Conservation (phyloP, 305 asterid genomes). For the Solanum aculeatissimum region DNA sequence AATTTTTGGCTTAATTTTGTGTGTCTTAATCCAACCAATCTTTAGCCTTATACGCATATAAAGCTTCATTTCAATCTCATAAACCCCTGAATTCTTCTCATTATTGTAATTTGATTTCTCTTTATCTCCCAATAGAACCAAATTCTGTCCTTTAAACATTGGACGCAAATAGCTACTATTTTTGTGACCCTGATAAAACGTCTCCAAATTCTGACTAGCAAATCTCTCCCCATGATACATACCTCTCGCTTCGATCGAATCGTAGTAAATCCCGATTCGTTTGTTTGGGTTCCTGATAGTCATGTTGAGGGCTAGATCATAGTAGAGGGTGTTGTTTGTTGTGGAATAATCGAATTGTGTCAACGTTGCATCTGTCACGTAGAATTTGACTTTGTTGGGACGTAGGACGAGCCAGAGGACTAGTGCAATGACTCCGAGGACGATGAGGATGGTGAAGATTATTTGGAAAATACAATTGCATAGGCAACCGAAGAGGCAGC, state of each 20-base stretch:
- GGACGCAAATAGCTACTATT: conserved; percentile 5
- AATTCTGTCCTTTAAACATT: conserved; percentile 1
- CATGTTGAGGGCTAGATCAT: conserved; percentile 18
- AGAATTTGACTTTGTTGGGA: conserved; percentile 10
- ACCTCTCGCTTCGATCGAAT: conserved; percentile 12
- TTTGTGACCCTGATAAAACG: conserved; percentile 21
- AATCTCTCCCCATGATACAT: conserved; percentile 11
- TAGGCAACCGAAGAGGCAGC: conserved; percentile 12
- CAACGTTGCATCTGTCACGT: conserved; percentile 7
- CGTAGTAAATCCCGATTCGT: conserved; percentile 28
- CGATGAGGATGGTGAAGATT: conserved; percentile 10
- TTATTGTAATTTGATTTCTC: background rate
- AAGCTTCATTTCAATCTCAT: conserved; percentile 17
- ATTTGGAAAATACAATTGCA: conserved; percentile 13
- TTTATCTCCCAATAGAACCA: conserved; percentile 1
- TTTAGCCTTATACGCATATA: conserved; percentile 16
- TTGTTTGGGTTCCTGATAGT: conserved; percentile 24
- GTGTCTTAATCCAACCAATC: conserved; percentile 8
- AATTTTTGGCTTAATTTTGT: conserved; percentile 19
- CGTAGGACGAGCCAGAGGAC: conserved; percentile 16
- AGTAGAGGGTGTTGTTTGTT: conserved; percentile 15
- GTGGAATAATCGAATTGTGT: conserved; percentile 11
- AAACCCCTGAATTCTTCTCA: conserved; percentile 1
- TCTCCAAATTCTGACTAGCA: background rate
- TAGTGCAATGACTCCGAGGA: conserved; percentile 1